Percentiles rank a stretch among this genome's conserved stretches.
Evolutionary conservation across 2,329 filamentous ascomycete genomes (phyloP).

Genomic region (Aspergillus carbonarius): DNA sequence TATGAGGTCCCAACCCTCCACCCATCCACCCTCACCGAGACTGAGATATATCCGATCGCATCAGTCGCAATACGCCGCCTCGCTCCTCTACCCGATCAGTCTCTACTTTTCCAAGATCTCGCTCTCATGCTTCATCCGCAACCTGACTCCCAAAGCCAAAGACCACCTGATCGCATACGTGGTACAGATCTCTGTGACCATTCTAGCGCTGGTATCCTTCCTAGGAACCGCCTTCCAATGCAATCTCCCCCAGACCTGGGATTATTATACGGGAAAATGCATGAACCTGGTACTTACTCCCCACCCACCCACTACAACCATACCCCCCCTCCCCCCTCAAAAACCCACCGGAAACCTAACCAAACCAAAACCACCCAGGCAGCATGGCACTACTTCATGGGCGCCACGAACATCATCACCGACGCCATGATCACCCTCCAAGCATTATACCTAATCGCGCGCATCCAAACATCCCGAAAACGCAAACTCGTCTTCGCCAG

Average conservation of each 20-base stretch:
- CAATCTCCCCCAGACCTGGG: constrained; percentile 17
- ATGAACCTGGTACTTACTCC: constrained; percentile 16
- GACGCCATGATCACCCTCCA: constrained; percentile 22
- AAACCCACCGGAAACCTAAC: not conserved
- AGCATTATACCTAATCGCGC: constrained; percentile 20
- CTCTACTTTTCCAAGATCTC: constrained; percentile 26
- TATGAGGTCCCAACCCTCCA: no score
- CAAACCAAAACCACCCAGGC: not conserved
- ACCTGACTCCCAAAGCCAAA: constrained; percentile 18
- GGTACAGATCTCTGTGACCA: constrained; percentile 14
- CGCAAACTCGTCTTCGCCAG: constrained; percentile 19
- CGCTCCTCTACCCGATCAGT: constrained; percentile 21
- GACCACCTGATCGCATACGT: constrained; percentile 17
- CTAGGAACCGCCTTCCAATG: constrained; percentile 23
- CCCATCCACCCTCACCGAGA: constrained; percentile 11
- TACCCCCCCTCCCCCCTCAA: not conserved
- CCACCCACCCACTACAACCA: not conserved
- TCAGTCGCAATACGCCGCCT: constrained; percentile 23
- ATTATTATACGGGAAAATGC: constrained; percentile 20
- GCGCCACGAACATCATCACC: constrained; percentile 22
- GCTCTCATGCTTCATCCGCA: constrained; percentile 22
- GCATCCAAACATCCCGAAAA: constrained; percentile 21
- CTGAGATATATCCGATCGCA: no score
- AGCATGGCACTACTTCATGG: constrained; percentile 20
- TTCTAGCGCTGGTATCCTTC: constrained; percentile 15